Conservation (phyloP, 805 yeast genomes). For the Candida quercuum region DNA sequence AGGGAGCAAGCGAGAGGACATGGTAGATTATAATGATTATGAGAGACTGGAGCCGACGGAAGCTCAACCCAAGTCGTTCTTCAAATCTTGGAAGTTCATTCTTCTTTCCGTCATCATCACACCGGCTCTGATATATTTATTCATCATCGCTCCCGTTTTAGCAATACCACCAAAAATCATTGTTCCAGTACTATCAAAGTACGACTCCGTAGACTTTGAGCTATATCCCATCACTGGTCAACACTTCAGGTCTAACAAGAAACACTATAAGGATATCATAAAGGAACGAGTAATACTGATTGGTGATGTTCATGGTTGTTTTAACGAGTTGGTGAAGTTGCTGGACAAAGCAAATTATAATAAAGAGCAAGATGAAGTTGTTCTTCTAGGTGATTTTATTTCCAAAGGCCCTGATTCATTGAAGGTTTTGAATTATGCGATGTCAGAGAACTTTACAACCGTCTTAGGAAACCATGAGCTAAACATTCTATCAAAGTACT, state of each 20-base stretch:
- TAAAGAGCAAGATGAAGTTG: slow-evolving; percentile 46
- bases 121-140: neutral
- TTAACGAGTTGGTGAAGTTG: slow-evolving; percentile 46
- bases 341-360: slow-evolving; percentile 45
- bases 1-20: too few species aligned
- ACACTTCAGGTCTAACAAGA: neutral
- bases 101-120: neutral
- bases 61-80: neutral
- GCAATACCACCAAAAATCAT: neutral
- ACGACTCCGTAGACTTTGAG: neutral
- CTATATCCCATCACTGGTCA: neutral
- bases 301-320: slow-evolving; percentile 89
- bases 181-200: neutral
- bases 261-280: neutral
- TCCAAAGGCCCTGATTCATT: slow-evolving; percentile 79
- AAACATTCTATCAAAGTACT: slow-evolving; percentile 60
- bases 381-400: slow-evolving; percentile 80
- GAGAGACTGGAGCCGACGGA: neutral
- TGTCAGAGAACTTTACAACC: slow-evolving; percentile 57
- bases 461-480: slow-evolving; percentile 89
- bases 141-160: neutral
- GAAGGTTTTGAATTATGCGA: slow-evolving; percentile 61
- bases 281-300: slow-evolving; percentile 51
- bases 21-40: neutral
- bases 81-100: neutral